These are phyloP conservation scores for Debaryomyces nepalensis DNA, from an alignment of 1,139 yeast species.

Conservation along the genomic window DNA sequence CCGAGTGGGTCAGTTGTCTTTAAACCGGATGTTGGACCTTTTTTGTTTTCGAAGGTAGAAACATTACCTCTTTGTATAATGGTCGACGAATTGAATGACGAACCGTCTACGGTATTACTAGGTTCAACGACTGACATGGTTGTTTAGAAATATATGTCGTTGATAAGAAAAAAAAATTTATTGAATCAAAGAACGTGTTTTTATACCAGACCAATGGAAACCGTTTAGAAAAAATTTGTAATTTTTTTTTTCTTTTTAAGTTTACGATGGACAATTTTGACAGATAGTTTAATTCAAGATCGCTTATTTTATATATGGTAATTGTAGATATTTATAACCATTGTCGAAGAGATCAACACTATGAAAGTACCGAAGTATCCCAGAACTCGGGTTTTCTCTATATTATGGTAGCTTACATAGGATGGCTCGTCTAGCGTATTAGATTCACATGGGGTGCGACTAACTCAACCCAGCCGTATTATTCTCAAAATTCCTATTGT, in stretches of 20 bases:
- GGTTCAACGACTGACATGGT: slow-evolving; percentile 24
- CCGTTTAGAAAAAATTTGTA: neutral
- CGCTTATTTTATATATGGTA: no score
- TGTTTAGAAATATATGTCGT: slow-evolving; percentile 2
- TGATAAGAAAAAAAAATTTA: neutral
- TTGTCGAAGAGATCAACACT: no score
- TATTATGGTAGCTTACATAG: no score
- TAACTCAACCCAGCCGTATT: no score
- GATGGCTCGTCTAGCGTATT: no score
- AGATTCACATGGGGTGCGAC: no score
- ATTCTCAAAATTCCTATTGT: no score
- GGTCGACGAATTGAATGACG: slow-evolving; percentile 12
- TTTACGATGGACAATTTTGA: no score
- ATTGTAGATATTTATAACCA: no score
- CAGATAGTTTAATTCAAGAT: no score
- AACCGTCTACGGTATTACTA: slow-evolving; percentile 5
- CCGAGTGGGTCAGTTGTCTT: slow-evolving; percentile 67
- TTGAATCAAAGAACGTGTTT: neutral
- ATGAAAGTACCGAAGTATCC: no score
- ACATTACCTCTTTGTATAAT: slow-evolving; percentile 33
- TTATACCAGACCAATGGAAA: slow-evolving; percentile 2
- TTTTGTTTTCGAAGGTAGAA: slow-evolving; percentile 18
- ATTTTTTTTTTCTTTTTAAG: neutral
- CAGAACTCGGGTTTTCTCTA: no score
- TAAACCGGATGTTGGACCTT: slow-evolving; percentile 25